Evolutionary conservation across 208 protist species (phyloP), one percentile per base, ranked within the genome.

Genomic region (Trypanosoma vivax): DNA sequence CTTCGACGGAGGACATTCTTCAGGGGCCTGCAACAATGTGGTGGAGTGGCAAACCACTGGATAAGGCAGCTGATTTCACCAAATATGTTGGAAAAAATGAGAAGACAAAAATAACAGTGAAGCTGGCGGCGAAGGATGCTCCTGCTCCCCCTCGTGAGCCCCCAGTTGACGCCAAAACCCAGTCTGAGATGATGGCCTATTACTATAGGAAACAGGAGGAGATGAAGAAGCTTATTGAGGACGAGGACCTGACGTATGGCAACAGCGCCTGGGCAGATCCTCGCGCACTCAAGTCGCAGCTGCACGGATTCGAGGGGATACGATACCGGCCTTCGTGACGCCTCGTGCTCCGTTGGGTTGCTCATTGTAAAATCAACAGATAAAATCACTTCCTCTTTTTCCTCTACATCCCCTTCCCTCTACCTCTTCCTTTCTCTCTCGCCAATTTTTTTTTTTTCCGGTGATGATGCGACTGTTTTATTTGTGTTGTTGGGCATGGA

Each of bases 171-270:
- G 65, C 70, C 21, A 71, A 84, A 34, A 70, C 83, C 19, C 89
- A 97, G 72, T 66, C 81, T 10, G 84, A 95, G 61, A 73, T 97
- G 6, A 95, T 97, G 87, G 58, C 87, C 30, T 86, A 92, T 51
- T 97, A 81, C 66, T 90, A 90, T 59, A 70, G 70, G 13, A 95
- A 96, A 51, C 92, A 97, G 60, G 90, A 96, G 58, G 88, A 97
- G 47, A 80, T 82, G 66, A 96, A 97, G 67, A 95, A 96, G 63
- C 28, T 96, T 16, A 57, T 92, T 0, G 88, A 94, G 50, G 91
- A 96, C 50, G 88, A 93, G 29, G 91, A 96, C 52, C 74, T 93
- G 28, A 75, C 70, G 2, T 95, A 80, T 53, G 77, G 66, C 29
- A 95, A 94, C 69, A 92, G 86, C 49, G 81, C 73, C 38, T 96